Evolutionary conservation across 257 asterid genomes (phyloP).

Genomic region (Leptodermis oblonga): DNA sequence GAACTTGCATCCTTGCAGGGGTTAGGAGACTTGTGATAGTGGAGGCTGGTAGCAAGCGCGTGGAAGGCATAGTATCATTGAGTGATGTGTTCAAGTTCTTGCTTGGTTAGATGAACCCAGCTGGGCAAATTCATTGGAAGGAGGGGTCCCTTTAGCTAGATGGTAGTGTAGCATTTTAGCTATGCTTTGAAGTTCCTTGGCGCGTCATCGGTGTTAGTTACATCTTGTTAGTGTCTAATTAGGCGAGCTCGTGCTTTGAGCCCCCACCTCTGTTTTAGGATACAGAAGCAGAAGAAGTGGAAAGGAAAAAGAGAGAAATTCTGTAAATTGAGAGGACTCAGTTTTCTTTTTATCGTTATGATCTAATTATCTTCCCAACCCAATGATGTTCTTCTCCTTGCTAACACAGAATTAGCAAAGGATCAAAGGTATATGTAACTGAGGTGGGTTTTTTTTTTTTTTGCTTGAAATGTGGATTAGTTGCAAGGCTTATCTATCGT

Average conservation of each 20-base stretch:
- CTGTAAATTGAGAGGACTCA: slow-evolving; percentile 51
- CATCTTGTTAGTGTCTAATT: slow-evolving; percentile 12
- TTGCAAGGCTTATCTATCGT: neutral
- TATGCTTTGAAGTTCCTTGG: slow-evolving; percentile 8
- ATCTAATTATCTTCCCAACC: slow-evolving; percentile 11
- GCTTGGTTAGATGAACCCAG: slow-evolving; percentile 41
- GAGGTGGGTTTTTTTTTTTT: neutral
- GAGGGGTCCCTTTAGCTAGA: slow-evolving; percentile 20
- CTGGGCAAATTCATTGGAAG: slow-evolving; percentile 13
- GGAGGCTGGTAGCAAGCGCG: slow-evolving; percentile 77
- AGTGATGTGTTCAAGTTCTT: slow-evolving; percentile 64
- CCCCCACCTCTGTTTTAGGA: slow-evolving; percentile 26
- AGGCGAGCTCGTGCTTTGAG: slow-evolving; percentile 26
- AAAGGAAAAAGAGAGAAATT: slow-evolving; percentile 20
- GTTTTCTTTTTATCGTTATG: slow-evolving; percentile 18
- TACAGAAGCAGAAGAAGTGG: slow-evolving; percentile 17
- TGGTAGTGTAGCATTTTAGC: slow-evolving; percentile 15
- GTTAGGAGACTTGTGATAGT: slow-evolving; percentile 65
- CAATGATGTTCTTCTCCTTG: slow-evolving; percentile 6
- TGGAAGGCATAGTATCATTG: slow-evolving; percentile 64
- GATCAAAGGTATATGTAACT: neutral
- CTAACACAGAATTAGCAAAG: slow-evolving; percentile 9
- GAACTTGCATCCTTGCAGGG: slow-evolving; percentile 34
- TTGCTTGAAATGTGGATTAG: too few species aligned
- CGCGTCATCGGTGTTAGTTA: slow-evolving; percentile 12